These are phyloP conservation scores for Corrigiola litoralis DNA, from an alignment of 179 eudicot species.

Conservation along the genomic window DNA sequence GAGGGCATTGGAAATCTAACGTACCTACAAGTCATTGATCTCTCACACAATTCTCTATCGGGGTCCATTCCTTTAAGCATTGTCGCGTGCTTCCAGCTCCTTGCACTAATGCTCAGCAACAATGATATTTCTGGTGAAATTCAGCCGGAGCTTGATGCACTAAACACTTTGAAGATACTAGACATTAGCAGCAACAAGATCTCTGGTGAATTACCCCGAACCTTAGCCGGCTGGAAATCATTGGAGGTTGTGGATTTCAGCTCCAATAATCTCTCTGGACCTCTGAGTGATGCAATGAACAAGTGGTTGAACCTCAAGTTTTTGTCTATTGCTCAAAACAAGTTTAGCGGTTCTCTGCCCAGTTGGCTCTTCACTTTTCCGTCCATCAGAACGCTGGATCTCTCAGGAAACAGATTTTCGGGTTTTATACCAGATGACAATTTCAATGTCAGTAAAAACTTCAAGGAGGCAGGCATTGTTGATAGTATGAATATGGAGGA, in stretches of 20 bases:
- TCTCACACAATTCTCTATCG: conserved; percentile 66
- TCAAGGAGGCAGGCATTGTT: conserved; percentile 41
- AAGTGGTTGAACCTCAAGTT: conserved; percentile 82
- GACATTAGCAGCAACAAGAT: conserved; percentile 73
- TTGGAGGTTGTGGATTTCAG: conserved; percentile 87
- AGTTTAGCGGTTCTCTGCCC: conserved; percentile 64
- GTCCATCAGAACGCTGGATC: conserved; percentile 57
- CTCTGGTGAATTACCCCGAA: conserved; percentile 86
- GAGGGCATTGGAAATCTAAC: conserved; percentile 80
- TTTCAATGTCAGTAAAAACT: conserved; percentile 59
- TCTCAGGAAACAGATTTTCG: conserved; percentile 69
- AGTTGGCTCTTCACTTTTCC: conserved; percentile 73
- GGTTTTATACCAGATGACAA: conserved; percentile 68
- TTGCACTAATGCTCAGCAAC: conserved; percentile 69
- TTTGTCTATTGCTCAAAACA: conserved; percentile 69
- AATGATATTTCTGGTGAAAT: conserved; percentile 85
- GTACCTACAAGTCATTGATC: conserved; percentile 88
- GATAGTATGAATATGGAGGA: conserved; percentile 8
- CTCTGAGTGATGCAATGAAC: conserved; percentile 69
- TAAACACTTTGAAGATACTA: conserved; percentile 75
- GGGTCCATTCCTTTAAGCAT: conserved; percentile 83
- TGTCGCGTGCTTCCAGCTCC: conserved; percentile 88
- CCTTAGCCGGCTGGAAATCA: conserved; percentile 92
- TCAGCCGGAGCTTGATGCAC: conserved; percentile 84
- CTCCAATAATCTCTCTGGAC: conserved; percentile 75